Base-by-base conservation (phyloP, 192 early-diverging fungal species). In the Glomus cerebriforme region DNA sequence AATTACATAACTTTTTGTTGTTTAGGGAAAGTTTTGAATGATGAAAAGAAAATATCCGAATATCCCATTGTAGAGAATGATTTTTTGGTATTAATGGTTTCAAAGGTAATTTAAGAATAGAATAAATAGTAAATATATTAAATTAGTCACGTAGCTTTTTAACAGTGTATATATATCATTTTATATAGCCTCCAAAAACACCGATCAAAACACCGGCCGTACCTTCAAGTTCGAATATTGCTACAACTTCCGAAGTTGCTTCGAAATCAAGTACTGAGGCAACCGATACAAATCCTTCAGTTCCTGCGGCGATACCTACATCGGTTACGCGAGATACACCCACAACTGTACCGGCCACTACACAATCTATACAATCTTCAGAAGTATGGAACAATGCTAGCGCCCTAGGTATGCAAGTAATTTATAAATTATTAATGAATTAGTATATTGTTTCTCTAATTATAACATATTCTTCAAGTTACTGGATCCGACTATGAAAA, bases 11-110 rank as follows among this genome's bases (percentile, higher is more conserved):
- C 7, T 26, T 7, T 75, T 4, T 79, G 65, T n/a, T 71, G 37
- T 75, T 35, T 10, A 94, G 94, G 96, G 79, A 97, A 98, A 84
- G 95, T 98, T 80, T 89, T 99, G 24, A 85, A 79, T 15, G 93
- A 99, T 83, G 89, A 87, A 58, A 88, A 92, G 75, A 89, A 92
- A 2, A 84, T 99, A 10, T 89, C 84, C 24, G 88, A 92, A 35
- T 91, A 90, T 79, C 91, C 93, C 35, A 93, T 98, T 73, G 87
- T 79, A 26, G 97, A 99, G 80, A 96, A 93, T 83, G 95, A 96
- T 75, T 99, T 99, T 83, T 85, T 99, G 81, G 97, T 99, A 58
- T 88, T 96, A 9, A 99, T 99, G 97, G 91, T 94, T 12, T 89
- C 91, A 80, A 98, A 98, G 91, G 92, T 94, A 88, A 17, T 13